These are phyloP conservation scores for Colletotrichum tropicicola DNA, from an alignment of 2,329 filamentous ascomycete species.

Conservation along the genomic window DNA sequence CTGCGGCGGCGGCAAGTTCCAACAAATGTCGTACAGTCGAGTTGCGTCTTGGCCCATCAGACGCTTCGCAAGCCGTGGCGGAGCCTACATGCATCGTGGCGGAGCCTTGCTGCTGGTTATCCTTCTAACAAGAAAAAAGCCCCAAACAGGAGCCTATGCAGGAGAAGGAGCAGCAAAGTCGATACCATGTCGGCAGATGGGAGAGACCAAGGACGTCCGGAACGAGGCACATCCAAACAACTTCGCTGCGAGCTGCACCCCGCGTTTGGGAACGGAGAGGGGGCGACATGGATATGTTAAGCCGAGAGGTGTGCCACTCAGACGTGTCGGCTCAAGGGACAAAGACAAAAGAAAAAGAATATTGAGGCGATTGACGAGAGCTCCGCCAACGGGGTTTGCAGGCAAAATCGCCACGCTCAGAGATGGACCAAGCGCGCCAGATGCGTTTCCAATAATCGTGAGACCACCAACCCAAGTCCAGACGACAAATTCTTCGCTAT, in stretches of 20 bases:
- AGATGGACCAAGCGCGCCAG: too few relatives aligned
- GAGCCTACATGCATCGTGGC: conserved; percentile 10
- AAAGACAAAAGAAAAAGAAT: too few relatives aligned
- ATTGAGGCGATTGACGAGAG: too few relatives aligned
- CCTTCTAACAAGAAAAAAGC: conserved; percentile 1
- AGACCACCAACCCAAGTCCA: too few relatives aligned
- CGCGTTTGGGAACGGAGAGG: conserved; percentile 7
- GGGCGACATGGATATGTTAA: background rate
- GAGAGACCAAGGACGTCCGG: background rate
- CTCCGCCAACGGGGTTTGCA: too few relatives aligned
- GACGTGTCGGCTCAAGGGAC: too few relatives aligned
- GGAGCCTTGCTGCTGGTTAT: background rate
- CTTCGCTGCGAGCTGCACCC: conserved; percentile 15
- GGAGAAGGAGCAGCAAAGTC: background rate
- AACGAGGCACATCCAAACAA: background rate
- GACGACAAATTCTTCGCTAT: too few relatives aligned
- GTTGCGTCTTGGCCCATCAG: background rate
- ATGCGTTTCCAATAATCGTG: too few relatives aligned
- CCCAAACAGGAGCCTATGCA: conserved; percentile 12
- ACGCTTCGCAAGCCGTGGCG: conserved; percentile 9
- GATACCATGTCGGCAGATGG: too few relatives aligned
- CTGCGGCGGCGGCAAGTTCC: too few relatives aligned
- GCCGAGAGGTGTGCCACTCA: too few relatives aligned
- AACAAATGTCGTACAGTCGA: background rate
- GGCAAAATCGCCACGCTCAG: too few relatives aligned